Evolutionary conservation across 768 basidiomycete genomes (phyloP), one percentile per base, ranked within the genome.

Genomic region (Lyophyllum semitale): DNA sequence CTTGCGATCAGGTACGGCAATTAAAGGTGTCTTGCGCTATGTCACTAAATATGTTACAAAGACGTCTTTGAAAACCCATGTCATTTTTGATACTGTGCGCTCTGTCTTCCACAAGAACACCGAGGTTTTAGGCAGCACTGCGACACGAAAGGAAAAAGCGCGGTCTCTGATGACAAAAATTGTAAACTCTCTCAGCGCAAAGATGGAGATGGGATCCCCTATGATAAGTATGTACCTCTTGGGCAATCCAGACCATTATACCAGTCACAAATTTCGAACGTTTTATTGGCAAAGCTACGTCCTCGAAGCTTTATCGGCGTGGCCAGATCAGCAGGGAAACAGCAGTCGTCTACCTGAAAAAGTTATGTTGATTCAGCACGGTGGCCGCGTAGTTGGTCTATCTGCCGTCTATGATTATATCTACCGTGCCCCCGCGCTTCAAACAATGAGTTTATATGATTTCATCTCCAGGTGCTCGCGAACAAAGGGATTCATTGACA

Each of bases 21-120:
- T 79, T 1, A 75, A 77, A 49, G 68, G 73, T n/a, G 63, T 75
- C 1, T 51, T 77, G 0, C 61, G 67, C 18, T 78, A 77, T 63
- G 65, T 77, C 0, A 66, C 76, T 4, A 74, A 80, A 15, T 79
- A 80, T 59, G 68, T 79, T 2, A 77, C 74, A 0, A 80, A 80
- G 55, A 37, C 63, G 0, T 41, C 61, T 0, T 54, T 80, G 2
- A 79, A 77, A 38, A 76, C 69, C 0, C 66, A 74, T 58, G 62
- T 62, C 8, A 63, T 76, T 30, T 78, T 79, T 62, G 64, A 74
- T 0, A 53, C 68, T 12, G 58, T 72, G 0, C 53, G 54, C 13
- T 48, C 61, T 4, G 54, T 72, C 1, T 66, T 71, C 41, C 55
- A 63, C 0, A 59, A 54, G 22, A 45, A 54, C 37, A 20, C 32